Percentiles rank a stretch among this genome's conserved stretches.
Evolutionary conservation across 441 rosid species (phyloP).

Genomic region (Pelargonium australe): DNA sequence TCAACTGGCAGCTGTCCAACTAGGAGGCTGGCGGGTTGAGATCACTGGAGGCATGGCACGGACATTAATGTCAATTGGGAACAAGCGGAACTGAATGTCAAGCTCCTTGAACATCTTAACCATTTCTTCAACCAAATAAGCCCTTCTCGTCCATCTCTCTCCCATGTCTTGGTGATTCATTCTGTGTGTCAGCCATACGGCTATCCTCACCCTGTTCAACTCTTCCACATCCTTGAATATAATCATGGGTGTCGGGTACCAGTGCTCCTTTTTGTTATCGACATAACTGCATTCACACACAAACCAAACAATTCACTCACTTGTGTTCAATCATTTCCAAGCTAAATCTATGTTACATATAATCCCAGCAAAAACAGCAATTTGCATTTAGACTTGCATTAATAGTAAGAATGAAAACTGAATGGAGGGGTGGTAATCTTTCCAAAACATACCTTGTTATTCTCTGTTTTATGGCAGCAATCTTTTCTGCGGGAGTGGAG

Average conservation of each 20-base stretch:
- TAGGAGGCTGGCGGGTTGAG: background rate
- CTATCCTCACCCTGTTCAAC: constrained; percentile 2
- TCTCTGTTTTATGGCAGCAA: constrained; percentile 45
- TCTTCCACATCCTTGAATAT: constrained; percentile 5
- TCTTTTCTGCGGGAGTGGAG: constrained; percentile 61
- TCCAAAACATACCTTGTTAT: constrained; percentile 36
- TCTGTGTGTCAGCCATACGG: constrained; percentile 20
- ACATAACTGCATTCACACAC: background rate
- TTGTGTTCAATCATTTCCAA: too few species aligned
- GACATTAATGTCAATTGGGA: constrained; percentile 37
- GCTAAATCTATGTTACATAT: too few species aligned
- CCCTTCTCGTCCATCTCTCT: constrained; percentile 55
- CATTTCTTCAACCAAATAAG: constrained; percentile 56
- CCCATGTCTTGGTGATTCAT: constrained; percentile 66
- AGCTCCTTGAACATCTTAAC: constrained; percentile 54
- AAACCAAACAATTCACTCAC: background rate
- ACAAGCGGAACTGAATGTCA: constrained; percentile 57
- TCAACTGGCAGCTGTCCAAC: background rate
- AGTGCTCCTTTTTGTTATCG: background rate
- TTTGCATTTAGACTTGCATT: too few species aligned
- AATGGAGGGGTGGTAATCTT: too few species aligned
- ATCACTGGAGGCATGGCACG: background rate
- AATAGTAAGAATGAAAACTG: too few species aligned
- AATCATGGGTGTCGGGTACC: background rate
- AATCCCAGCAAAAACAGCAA: background rate